Percentiles rank a stretch among this genome's conserved stretches.
phyloP scores from a whole-genome alignment of 768 basidiomycete genomes.

The Naematelia aurantialba region DNA sequence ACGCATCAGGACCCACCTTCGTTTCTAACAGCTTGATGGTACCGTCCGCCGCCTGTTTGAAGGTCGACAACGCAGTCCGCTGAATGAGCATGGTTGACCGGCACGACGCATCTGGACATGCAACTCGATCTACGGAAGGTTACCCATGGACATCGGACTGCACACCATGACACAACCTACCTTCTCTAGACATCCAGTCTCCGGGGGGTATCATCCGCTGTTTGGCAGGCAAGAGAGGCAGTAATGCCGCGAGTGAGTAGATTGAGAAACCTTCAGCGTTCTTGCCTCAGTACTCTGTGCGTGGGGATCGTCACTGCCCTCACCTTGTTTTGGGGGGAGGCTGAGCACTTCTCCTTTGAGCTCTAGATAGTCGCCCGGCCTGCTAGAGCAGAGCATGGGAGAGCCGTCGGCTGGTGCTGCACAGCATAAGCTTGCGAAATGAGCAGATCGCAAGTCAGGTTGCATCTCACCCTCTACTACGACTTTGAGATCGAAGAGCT shows the following conservation, averaged over 20 bases:
- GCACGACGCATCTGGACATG: conserved; percentile 3
- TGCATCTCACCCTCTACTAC: not conserved
- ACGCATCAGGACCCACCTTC: conserved; percentile 1
- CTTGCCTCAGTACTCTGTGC: not conserved
- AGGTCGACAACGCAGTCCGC: conserved; percentile 6
- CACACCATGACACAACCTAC: not conserved
- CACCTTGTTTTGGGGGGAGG: conserved; percentile 3
- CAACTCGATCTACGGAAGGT: not conserved
- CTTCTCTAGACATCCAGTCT: conserved; percentile 8
- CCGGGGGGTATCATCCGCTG: not conserved
- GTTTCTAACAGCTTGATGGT: not conserved
- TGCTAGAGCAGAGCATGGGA: conserved; percentile 6
- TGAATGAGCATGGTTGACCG: not conserved
- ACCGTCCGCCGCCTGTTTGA: conserved; percentile 1
- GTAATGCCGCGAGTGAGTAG: not conserved
- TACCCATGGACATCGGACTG: not conserved
- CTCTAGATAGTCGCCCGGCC: conserved; percentile 8
- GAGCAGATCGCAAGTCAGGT: too few species aligned
- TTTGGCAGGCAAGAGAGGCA: conserved; percentile 9
- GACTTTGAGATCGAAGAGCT: conserved; percentile 10
- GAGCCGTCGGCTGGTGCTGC: not conserved
- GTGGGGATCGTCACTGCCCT: not conserved
- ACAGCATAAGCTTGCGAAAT: not conserved
- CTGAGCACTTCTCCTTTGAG: conserved; percentile 6
- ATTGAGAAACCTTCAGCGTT: conserved; percentile 4